These are phyloP conservation scores for Penicillium sp. DNA, from an alignment of 2,329 filamentous ascomycete genomes.

Conservation along the genomic window DNA sequence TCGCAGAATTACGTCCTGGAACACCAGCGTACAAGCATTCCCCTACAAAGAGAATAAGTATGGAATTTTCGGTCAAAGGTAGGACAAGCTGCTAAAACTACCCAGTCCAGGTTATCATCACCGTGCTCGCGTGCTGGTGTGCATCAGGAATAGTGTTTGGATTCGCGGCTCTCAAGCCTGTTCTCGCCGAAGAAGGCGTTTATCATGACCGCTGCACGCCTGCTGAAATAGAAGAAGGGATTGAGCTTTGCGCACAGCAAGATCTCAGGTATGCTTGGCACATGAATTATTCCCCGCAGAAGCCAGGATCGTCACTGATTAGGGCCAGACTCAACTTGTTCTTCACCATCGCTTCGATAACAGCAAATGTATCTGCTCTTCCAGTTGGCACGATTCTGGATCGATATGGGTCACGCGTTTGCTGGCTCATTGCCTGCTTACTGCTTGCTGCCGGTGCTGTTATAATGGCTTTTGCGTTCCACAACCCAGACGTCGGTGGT, in stretches of 20 bases:
- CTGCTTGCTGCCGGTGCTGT: constrained; percentile 67
- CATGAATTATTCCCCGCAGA: neutral
- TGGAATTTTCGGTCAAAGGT: neutral
- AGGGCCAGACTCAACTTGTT: constrained; percentile 71
- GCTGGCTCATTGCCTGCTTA: constrained; percentile 66
- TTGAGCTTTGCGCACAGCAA: constrained; percentile 58
- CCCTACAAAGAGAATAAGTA: constrained; percentile 35
- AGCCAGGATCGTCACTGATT: constrained; percentile 15
- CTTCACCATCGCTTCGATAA: constrained; percentile 87
- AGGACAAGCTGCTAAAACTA: constrained; percentile 4
- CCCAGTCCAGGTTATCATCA: constrained; percentile 60
- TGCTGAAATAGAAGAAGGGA: constrained; percentile 50
- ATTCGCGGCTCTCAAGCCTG: constrained; percentile 79
- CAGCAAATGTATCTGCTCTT: constrained; percentile 81
- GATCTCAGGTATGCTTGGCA: constrained; percentile 47
- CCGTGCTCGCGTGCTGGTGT: constrained; percentile 70
- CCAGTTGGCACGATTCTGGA: constrained; percentile 84
- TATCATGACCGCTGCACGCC: constrained; percentile 65
- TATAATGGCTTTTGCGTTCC: constrained; percentile 67
- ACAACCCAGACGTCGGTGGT: constrained; percentile 65
- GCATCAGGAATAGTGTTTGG: constrained; percentile 80
- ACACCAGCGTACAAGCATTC: constrained; percentile 53
- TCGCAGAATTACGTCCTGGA: constrained; percentile 42
- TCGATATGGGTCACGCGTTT: constrained; percentile 74
- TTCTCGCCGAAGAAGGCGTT: constrained; percentile 70